These are phyloP conservation scores for Pleurozium schreberi DNA, from an alignment of 225 moss, liverwort and hornwort genomes.

Conservation along the genomic window DNA sequence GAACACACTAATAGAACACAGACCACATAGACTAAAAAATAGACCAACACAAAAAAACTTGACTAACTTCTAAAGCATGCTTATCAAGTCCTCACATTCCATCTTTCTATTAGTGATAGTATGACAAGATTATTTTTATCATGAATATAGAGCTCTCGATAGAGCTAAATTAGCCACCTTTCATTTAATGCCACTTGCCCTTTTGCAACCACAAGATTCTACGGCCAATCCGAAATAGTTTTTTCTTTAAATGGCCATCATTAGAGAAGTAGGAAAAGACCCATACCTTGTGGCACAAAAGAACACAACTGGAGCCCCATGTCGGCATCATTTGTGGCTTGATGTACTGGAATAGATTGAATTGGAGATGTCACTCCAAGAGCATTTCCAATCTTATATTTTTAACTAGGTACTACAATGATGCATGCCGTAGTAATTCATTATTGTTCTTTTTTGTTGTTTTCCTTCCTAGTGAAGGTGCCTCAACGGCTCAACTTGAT, in stretches of 20 bases:
- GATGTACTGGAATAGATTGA: rapidly evolving
- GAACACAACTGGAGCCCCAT: rapidly evolving
- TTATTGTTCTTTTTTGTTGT: rapidly evolving
- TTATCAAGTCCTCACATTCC: neutral
- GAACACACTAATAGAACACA: neutral
- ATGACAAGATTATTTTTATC: rapidly evolving
- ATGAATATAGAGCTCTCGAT: neutral
- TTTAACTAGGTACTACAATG: rapidly evolving
- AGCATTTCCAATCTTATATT: rapidly evolving
- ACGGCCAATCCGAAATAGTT: rapidly evolving
- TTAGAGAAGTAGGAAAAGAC: rapidly evolving
- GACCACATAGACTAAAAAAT: rapidly evolving
- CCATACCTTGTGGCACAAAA: rapidly evolving
- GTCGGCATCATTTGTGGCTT: rapidly evolving
- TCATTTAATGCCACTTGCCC: rapidly evolving
- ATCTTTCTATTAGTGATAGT: neutral
- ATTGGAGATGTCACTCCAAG: neutral
- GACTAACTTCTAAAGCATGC: neutral
- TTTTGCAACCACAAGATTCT: rapidly evolving
- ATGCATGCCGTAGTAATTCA: rapidly evolving
- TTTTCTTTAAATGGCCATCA: neutral
- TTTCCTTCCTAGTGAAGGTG: rapidly evolving
- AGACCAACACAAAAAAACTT: neutral
- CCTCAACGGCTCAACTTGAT: no score
- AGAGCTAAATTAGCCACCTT: rapidly evolving